Evolutionary conservation across 345 rosid species (phyloP).

Genomic region (Gossypium herbaceum): DNA sequence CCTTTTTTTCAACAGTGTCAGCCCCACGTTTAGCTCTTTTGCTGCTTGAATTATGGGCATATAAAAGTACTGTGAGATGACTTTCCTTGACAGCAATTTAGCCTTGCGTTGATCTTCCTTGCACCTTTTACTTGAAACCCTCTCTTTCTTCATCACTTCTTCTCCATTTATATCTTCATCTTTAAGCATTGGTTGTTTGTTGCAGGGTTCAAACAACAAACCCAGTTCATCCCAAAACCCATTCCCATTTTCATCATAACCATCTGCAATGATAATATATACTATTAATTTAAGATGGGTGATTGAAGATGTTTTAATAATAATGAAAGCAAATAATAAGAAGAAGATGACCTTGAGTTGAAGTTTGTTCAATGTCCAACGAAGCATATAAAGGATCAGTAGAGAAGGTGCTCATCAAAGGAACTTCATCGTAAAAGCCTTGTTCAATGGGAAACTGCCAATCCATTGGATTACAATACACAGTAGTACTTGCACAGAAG

Average conservation of each 20-base stretch:
- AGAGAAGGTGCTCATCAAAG: constrained; percentile 15
- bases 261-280: constrained; percentile 6
- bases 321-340: background rate
- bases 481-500: constrained; percentile 20
- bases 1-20: constrained; percentile 61
- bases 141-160: constrained; percentile 19
- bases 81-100: constrained; percentile 33
- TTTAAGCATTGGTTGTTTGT: background rate
- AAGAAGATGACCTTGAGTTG: constrained; percentile 29
- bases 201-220: constrained; percentile 18
- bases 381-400: constrained; percentile 18
- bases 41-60: constrained; percentile 69
- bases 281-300: background rate
- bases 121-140: background rate
- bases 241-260: constrained; percentile 14
- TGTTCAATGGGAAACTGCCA: constrained; percentile 28
- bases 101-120: constrained; percentile 13
- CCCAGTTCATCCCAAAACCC: constrained; percentile 32
- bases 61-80: constrained; percentile 40
- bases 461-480: constrained; percentile 8
- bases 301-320: background rate
- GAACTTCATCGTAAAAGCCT: constrained; percentile 18
- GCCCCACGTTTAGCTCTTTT: constrained; percentile 51
- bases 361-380: constrained; percentile 22
- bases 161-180: background rate